Base-by-base conservation (phyloP, 768 basidiomycete species). In the Amanita rubescens region DNA sequence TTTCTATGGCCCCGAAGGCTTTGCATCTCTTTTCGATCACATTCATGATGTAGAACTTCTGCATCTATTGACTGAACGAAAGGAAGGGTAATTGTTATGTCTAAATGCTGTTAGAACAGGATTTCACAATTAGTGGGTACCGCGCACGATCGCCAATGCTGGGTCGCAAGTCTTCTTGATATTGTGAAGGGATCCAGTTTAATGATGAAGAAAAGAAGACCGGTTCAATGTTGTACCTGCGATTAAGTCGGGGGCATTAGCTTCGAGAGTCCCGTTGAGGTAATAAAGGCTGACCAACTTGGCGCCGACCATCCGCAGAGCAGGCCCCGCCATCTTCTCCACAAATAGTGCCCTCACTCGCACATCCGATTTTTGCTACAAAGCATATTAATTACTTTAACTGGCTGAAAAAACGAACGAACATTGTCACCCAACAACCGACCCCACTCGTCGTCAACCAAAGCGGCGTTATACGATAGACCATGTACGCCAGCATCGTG, bases 111-210 rank as follows among this genome's bases (percentile, higher is more conserved):
- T n/a, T 6, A 20, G 34, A 10, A 42, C 15, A 39, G 37, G 15
- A 9, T n/a, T n/a, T 35, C 53, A 50, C 20, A 25, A n/a, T 6
- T 15, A 47, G 17, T 9, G 24, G 27, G 33, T 17, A 20, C 11
- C 15, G 51, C 80, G 59, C 57, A 84, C 80, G 82, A 65, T 84
- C 82, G 59, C 79, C 75, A 49, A 66, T 34, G 4, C 67, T 64
- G 15, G 60, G 59, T 4, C 57, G 33, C 0, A 73, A 53, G 42
- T 72, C 75, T 57, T 83, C 82, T 56, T 82, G 77, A 50, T 78
- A 86, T 50, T 82, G 75, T 0, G 81, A 79, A 1, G 84, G 84
- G 56, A 84, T 86, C 82, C 81, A 83, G 55, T 80, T 82, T 2
- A 82, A 58, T 10, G 80, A 80, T 0, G 82, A 83, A 0, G 81